Base-by-base conservation (phyloP, 2,329 filamentous ascomycete species). In the Ceratocystis cubensis region DNA sequence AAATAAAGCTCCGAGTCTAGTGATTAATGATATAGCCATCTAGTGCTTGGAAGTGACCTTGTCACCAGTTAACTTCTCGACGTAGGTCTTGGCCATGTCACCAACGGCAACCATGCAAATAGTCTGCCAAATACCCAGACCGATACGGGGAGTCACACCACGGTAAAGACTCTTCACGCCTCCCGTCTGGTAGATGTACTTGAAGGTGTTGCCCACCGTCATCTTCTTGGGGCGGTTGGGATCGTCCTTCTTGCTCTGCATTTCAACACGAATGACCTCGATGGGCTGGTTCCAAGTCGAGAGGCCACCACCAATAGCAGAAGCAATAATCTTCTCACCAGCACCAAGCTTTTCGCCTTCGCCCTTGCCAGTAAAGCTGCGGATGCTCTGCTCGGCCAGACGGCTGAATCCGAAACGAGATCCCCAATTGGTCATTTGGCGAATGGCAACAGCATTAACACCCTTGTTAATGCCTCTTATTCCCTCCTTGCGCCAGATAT, bases 361-460 rank as follows among this genome's bases (percentile, higher is more conserved):
- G 70, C 87, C 84, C 83, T 99, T 97, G 75, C 85, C 83, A 46
- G 88, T 93, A 68, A 82, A 74, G 69, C 79, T 84, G 73, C 92
- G 88, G 75, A 99, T 97, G 69, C 88, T 88, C 72, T 86, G 85
- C 82, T 99, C 94, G 65, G 91, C 91, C 71, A 96, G 84, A 76
- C 94, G 88, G 72, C 88, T 92, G 71, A 99, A 84, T 76, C 94
- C 94, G 78, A 99, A 99, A 70, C 94, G 88, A 59, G 88, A 93
- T 70, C 94, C 94, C 94, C 94, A 99, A 84, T 99, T 99, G 76
- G 94, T 97, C 82, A 96, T 96, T 81, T 99, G 94, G 73, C 94
- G 88, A 75, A 99, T 96, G 71, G 94, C 94, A 68, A 99, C 94
- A 71, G 94, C 94, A 76, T 99, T 99, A 78, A 99, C 94, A 75